phyloP scores from a whole-genome alignment of 371 early-diverging fungal species.

The Entomophthora muscae region DNA sequence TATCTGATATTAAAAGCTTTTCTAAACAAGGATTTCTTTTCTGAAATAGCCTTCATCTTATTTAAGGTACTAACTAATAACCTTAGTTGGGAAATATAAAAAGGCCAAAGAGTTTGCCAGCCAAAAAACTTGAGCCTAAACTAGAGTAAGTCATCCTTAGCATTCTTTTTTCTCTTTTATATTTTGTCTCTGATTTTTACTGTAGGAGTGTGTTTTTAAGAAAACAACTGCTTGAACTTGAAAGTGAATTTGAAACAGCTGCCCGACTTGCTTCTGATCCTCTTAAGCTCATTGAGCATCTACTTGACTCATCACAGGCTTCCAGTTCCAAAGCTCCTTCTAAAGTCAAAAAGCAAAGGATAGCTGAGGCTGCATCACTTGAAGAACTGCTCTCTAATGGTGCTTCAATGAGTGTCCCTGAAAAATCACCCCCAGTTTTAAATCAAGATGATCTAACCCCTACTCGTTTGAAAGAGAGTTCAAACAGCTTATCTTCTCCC shows the following conservation, averaged over 20 bases:
- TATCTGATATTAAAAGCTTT: not conserved
- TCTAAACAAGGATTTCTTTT: not conserved
- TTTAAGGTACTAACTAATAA: no score
- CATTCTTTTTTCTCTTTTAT: not conserved
- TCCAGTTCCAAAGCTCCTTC: not conserved
- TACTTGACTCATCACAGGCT: not conserved
- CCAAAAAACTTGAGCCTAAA: not conserved
- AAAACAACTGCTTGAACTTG: not conserved
- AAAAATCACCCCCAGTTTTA: not conserved
- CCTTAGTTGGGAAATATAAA: not conserved
- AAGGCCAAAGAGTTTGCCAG: not conserved
- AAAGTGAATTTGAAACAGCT: not conserved
- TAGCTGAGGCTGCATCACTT: not conserved
- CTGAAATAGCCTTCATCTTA: not conserved
- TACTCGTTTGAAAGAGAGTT: not conserved
- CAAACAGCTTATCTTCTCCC: not conserved
- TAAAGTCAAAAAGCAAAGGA: not conserved
- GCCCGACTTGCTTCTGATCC: not conserved
- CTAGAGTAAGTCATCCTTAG: not conserved
- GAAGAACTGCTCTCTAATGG: not conserved
- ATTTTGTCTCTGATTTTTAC: not conserved
- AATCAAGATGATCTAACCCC: not conserved
- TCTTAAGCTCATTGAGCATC: not conserved
- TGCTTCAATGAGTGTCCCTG: not conserved
- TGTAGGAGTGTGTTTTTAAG: not conserved